These are phyloP conservation scores for Citrus sp. DNA, from an alignment of 345 rosid species.

Conservation along the genomic window DNA sequence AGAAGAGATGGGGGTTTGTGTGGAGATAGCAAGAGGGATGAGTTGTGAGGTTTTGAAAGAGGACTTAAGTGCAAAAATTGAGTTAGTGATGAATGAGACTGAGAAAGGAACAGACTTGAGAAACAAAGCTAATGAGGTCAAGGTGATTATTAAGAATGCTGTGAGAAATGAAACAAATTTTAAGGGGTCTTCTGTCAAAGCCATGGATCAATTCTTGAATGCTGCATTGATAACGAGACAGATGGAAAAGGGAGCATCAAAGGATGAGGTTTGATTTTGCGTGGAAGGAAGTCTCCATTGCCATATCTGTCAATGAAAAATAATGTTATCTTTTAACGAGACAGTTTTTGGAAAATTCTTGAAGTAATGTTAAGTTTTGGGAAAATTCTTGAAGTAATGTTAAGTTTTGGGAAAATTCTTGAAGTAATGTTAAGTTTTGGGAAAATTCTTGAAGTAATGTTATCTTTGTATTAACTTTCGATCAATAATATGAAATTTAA, in stretches of 20 bases:
- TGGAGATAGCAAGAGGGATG: conserved; percentile 29
- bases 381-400: no score
- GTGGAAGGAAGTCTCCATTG: no score
- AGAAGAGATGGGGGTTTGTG: conserved; percentile 26
- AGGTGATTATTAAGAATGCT: conserved; percentile 33
- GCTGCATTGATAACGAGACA: conserved; percentile 19
- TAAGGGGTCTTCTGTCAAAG: conserved; percentile 33
- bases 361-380: no score
- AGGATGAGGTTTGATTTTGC: neutral
- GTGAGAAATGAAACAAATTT: conserved; percentile 18
- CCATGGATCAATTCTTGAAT: conserved; percentile 34
- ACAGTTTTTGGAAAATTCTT: no score
- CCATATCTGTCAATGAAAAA: no score
- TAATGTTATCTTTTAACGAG: no score
- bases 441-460: no score
- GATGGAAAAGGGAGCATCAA: neutral
- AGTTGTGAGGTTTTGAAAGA: conserved; percentile 21
- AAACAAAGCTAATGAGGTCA: conserved; percentile 37
- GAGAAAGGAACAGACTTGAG: conserved; percentile 45
- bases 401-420: no score
- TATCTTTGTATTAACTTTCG: no score
- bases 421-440: no score
- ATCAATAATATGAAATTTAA: no score
- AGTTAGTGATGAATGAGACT: conserved; percentile 46
- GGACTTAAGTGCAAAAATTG: conserved; percentile 40